Conservation (phyloP, 2,329 filamentous ascomycete genomes). For the Fusarium sp. region DNA sequence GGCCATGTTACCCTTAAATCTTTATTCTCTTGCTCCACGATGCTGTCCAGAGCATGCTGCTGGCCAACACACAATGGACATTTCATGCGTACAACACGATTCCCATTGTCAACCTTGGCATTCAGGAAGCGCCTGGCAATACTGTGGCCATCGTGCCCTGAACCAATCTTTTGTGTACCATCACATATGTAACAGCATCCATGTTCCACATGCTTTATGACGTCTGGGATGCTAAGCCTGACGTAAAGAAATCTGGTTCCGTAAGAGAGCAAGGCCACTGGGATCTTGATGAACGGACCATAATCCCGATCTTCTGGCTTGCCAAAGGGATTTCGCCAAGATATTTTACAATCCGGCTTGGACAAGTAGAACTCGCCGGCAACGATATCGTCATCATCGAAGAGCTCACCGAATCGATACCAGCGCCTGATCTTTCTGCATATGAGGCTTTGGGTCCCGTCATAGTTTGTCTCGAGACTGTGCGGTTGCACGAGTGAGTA, state of each 20-base stretch:
- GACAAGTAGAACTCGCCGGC: neutral
- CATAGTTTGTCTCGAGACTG: fast-evolving
- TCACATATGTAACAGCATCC: neutral
- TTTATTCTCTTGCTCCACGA: neutral
- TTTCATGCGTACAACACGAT: neutral
- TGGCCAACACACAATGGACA: slow-evolving; percentile 14
- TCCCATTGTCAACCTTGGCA: too few relatives aligned
- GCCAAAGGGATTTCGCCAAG: neutral
- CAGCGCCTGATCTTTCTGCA: neutral
- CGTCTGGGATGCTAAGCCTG: neutral
- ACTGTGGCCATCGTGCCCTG: neutral
- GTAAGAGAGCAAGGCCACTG: neutral
- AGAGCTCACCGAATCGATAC: neutral
- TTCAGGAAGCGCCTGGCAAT: neutral
- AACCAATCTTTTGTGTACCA: fast-evolving
- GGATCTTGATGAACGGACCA: neutral
- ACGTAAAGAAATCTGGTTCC: neutral
- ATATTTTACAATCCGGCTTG: fast-evolving
- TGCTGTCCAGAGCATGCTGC: neutral
- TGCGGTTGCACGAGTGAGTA: neutral
- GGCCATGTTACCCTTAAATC: too few relatives aligned
- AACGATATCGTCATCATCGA: fast-evolving
- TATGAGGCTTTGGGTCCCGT: fast-evolving
- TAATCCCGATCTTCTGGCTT: neutral
- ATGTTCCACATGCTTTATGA: neutral